A percentile compares a stretch with the other conserved stretches of the same genome.
Conservation (phyloP, 2,329 filamentous ascomycete genomes). For the Pseudogymnoascus sp. region DNA sequence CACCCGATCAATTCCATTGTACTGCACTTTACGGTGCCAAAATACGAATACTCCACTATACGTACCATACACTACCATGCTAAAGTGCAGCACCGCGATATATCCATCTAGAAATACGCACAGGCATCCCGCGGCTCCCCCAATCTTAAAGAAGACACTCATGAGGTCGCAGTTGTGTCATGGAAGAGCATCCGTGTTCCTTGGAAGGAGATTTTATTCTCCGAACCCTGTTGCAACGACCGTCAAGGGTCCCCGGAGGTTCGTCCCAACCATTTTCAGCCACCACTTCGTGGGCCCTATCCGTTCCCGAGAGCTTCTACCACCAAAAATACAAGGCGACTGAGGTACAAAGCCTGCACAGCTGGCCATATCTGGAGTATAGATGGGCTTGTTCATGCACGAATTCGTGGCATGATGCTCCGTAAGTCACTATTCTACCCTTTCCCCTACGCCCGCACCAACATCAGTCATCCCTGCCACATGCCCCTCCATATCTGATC, state of each 20-base stretch:
- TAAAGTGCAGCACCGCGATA: constrained; percentile 1
- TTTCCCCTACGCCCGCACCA: constrained; percentile 22
- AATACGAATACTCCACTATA: constrained; percentile 1
- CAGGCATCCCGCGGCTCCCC: background rate
- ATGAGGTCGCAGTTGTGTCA: constrained; percentile 4
- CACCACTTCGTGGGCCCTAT: background rate
- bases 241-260: background rate
- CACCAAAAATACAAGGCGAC: background rate
- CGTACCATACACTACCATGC: constrained; percentile 2
- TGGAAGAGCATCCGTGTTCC: constrained; percentile 8
- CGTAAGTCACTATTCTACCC: constrained; percentile 16
- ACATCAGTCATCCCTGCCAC: constrained; percentile 17
- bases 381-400: constrained; percentile 28
- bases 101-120: background rate
- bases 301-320: background rate
- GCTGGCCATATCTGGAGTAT: background rate
- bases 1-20: constrained; percentile 1
- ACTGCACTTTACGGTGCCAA: background rate
- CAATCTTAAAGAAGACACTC: constrained; percentile 5
- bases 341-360: background rate
- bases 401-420: constrained; percentile 25
- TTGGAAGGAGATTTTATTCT: constrained; percentile 5
- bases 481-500: constrained; percentile 21
- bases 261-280: constrained; percentile 2
- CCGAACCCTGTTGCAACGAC: background rate